phyloP scores from a whole-genome alignment of 2,329 filamentous ascomycete species.

The Sclerotinia glacialis region DNA sequence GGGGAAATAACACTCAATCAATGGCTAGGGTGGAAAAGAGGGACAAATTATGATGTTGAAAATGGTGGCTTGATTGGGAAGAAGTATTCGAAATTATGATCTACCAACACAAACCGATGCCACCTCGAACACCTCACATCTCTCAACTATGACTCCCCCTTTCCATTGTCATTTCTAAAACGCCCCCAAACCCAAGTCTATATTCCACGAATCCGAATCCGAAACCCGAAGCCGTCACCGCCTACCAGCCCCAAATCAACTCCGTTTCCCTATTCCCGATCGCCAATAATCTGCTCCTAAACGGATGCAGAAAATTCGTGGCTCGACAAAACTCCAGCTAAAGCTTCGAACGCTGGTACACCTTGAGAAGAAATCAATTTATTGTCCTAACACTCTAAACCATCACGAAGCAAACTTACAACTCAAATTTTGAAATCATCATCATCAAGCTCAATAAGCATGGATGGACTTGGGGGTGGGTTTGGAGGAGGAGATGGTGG shows the following conservation, averaged over 20 bases:
- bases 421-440: conserved; percentile 19
- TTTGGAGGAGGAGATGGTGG: conserved; percentile 44
- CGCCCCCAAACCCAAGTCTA: conserved; percentile 14
- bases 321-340: neutral
- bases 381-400: neutral
- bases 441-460: conserved; percentile 21
- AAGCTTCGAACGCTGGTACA: neutral
- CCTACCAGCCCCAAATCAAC: neutral
- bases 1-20: conserved; percentile 65
- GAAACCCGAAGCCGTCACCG: neutral
- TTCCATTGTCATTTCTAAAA: conserved; percentile 5
- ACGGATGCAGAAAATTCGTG: conserved; percentile 8
- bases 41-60: conserved; percentile 65
- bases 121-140: neutral
- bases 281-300: neutral
- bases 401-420: conserved; percentile 14
- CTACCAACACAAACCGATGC: no score
- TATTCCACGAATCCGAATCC: neutral
- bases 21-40: conserved; percentile 78
- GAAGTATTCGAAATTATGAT: conserved; percentile 45
- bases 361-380: neutral
- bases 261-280: neutral
- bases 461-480: conserved; percentile 42
- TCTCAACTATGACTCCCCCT: neutral
- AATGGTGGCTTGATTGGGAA: conserved; percentile 59